Base-by-base conservation (phyloP, 768 basidiomycete genomes). In the Rhizopogon vulgaris region DNA sequence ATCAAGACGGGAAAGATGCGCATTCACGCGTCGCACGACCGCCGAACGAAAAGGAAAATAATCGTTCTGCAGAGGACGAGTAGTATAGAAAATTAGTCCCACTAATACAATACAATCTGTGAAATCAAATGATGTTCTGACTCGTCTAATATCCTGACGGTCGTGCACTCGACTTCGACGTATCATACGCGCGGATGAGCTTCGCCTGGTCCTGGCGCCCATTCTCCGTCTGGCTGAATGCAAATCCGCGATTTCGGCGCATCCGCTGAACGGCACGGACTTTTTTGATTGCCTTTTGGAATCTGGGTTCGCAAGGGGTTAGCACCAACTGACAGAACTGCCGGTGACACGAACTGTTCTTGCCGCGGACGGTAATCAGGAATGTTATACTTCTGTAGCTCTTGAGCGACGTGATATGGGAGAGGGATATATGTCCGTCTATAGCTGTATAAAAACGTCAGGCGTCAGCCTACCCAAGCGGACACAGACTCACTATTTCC, bases 201-300 rank as follows among this genome's bases (percentile, higher is more conserved):
- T 83, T 78, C 45, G 88, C 79, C 67, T 97, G 94, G 69, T 95
- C 94, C 70, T 94, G 87, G 56, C 83, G 82, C 28, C 82, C 80
- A 58, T 87, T 88, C 69, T 97, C 94, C 3, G 94, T 96, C 69
- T 97, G 94, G 67, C 89, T 93, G 75, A 99, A 99, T 4, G 96
- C 96, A 66, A 98, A 99, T 3, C 96, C 96, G 43, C 96, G 84
- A 56, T 92, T 96, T 52, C 91, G 79, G 12, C 96, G 86, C 89
- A 98, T 92, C 32, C 96, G 84, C 65, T 99, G 96, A 2, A 94
- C 90, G 0, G 96, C 96, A n/a, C 96, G 84, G 11, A 99, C 96
- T 68, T 99, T 99, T 71, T 97, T 98, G 78, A 99, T 99, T 14
- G 96, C 96, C 67, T 97, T 96, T 69, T 97, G 94, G 73, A 96